Evolutionary conservation across 1,284 basidiomycete species (phyloP), one percentile per base, ranked within the genome.

Genomic region (Cryptococcus floricola): DNA sequence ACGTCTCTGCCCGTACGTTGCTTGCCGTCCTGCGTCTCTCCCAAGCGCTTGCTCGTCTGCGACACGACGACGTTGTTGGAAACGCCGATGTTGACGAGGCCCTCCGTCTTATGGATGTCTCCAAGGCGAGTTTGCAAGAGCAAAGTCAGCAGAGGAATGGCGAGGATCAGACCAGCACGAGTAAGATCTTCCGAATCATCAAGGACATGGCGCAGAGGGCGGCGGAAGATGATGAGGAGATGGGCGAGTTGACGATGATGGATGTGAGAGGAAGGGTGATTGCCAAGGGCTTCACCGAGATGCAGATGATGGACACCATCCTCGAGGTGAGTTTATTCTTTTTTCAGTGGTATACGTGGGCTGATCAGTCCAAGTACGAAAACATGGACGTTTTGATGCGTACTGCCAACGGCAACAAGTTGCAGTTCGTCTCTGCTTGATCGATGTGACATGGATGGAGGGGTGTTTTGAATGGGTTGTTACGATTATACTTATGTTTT

Each of bases 1-100:
- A 98, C 78, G 95, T 94, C 8, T 97, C 94, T n/a, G 91, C 94
- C 1, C 87, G 96, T 72, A 98, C 96, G 2, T 82, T 99, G 12
- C 85, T 99, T 42, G 96, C 91, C 53, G 87, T 98, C 43, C 83
- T 99, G 31, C 91, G 96, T 62, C 84, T 99, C 18, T 85, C 93
- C 0, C 96, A 98, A 75, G 94, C 95, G 0, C 85, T 97, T 25
- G 94, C 96, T 0, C 86, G 96, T 8, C 81, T 99, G 39, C 85
- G 95, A 23, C 90, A 88, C 78, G 85, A 89, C 48, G 84, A 87
- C 65, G 77, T 78, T 8, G 96, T 98, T 28, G 85, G 86, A 50
- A 84, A 87, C 57, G 82, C 84, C 51, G 96, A 99, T 71, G 94
- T 99, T 5, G 93, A 98, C 73, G 96, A 98, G 79, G 96, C 96